Evolutionary conservation across 805 yeast species (phyloP), one percentile per base, ranked within the genome.

Genomic region (Wickerhamomyces mucosus): DNA sequence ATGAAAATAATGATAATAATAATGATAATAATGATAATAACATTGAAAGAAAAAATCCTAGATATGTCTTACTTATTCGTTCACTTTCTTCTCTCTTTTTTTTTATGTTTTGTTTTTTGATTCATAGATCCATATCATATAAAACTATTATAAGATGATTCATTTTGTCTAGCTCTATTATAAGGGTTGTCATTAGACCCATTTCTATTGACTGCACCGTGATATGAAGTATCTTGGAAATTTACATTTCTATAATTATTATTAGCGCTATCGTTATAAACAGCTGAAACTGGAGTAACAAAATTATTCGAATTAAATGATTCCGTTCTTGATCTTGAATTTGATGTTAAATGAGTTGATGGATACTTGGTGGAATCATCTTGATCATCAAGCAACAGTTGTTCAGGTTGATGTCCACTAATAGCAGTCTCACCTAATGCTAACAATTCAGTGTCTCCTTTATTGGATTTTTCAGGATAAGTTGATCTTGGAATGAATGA

Each of bases 401-500:
- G 47, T 26, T 38, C 41, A 26, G 54, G 52, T 28, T 44, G 50
- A 32, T 49, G 48, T 27, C 54, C 53, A 4, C 49, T 43, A 19
- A 49, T 31, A 2, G 50, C 51, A 21, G 51, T 42, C 23, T 46
- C 55, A 32, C 54, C 55, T 5, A 50, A 32, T 2, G 51, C 53
- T 25, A 48, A 34, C 12, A 46, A 24, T 34, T 48, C 55, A n/a
- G 51, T 50, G 29, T 47, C 55, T 32, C 48, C 41, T 38, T 46
- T 43, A 18, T 45, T 46, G 1, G 42, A 26, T 25, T 45, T 43
- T 27, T 43, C 52, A 37, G 41, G 35, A 1, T 42, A 51, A 4
- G 38, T 36, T 2, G 51, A 64, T 47, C 78, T 68, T 40, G 88
- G 88, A 51, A 92, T 82, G 55, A 92, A 92, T n/a, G 96, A 82